phyloP scores from a whole-genome alignment of 2,329 filamentous ascomycete genomes.

The Aspergillus sp. region DNA sequence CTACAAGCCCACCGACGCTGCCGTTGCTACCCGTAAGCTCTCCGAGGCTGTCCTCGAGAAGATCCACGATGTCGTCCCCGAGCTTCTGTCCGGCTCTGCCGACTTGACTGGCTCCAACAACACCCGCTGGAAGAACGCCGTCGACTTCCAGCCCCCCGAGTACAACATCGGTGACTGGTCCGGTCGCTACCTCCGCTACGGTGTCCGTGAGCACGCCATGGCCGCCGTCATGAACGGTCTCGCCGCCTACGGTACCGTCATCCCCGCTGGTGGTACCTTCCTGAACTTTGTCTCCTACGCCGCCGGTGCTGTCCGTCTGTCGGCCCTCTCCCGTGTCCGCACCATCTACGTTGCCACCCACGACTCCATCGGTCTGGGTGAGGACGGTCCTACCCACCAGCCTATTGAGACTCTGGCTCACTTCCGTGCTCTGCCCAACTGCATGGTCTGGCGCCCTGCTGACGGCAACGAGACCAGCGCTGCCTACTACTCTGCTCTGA shows the following conservation, averaged over 20 bases:
- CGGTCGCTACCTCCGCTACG: constrained; percentile 74
- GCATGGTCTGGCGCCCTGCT: constrained; percentile 98
- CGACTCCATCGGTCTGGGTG: constrained; percentile 98
- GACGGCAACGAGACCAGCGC: constrained; percentile 98
- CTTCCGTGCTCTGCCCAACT: constrained; percentile 98
- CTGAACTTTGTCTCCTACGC: constrained; percentile 99
- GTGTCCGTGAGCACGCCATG: constrained; percentile 56
- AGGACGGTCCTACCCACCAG: constrained; percentile 98
- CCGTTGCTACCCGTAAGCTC: constrained; percentile 91
- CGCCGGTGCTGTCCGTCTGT: constrained; percentile 91
- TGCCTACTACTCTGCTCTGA: constrained; percentile 94
- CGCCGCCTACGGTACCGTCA: constrained; percentile 89
- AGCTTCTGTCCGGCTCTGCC: constrained; percentile 92
- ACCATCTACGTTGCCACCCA: constrained; percentile 96
- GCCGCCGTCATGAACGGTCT: constrained; percentile 68
- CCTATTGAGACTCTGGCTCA: constrained; percentile 97
- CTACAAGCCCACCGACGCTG: constrained; percentile 82
- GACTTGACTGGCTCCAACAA: constrained; percentile 99
- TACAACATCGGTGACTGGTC: constrained; percentile 83
- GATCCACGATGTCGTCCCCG: constrained; percentile 78
- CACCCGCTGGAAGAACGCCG: constrained; percentile 94
- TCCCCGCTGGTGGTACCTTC: constrained; percentile 95
- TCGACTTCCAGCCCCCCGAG: constrained; percentile 93
- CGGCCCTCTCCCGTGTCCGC: constrained; percentile 85
- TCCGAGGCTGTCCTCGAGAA: constrained; percentile 91